Evolutionary conservation across 1,284 basidiomycete species (phyloP), one percentile per base, ranked within the genome.

Genomic region (Fomitopsis pinicola): DNA sequence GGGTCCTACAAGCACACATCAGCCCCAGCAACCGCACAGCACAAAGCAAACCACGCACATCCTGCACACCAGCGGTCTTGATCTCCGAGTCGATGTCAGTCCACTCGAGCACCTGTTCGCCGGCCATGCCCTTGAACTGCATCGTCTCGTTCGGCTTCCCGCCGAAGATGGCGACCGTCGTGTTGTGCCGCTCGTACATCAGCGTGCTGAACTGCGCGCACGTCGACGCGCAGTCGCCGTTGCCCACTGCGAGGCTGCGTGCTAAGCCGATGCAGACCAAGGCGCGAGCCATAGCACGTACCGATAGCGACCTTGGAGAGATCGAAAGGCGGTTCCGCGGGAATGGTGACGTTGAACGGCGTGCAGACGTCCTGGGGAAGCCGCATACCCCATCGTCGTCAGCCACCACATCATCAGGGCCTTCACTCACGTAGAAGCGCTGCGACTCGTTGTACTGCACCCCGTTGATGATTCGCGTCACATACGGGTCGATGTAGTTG

Each of bases 101-200:
- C 84, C 85, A 89, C 64, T 87, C 85, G 12, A 88, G 67, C 0
- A 88, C 86, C 66, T 87, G 84, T 66, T 85, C 86, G 2, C 85
- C 85, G 0, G 85, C 83, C 84, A 87, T 86, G 19, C 83, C 86
- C 71, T 87, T 87, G 71, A 78, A 87, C 64, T 87, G 72, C 55
- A 86, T 75, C 19, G 69, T 63, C 65, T 80, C 75, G 8, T 79
- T 78, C 5, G 83, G 82, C 70, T 81, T 84, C 30, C 84, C 85
- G 8, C 86, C 86, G 63, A 88, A 88, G 19, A 85, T 73, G 7
- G 80, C 84, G 38, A 83, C 81, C 69, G 78, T 84, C 12, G 82
- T 84, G 12, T 77, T 70, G 65, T 86, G 83, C 14, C 76, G 72
- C 70, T 88, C 86, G 59, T 80, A 78, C 84, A 88, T 86, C 61